Evolutionary conservation across 2,329 filamentous ascomycete species (phyloP).

Genomic region (Coniochaeta ligniaria): DNA sequence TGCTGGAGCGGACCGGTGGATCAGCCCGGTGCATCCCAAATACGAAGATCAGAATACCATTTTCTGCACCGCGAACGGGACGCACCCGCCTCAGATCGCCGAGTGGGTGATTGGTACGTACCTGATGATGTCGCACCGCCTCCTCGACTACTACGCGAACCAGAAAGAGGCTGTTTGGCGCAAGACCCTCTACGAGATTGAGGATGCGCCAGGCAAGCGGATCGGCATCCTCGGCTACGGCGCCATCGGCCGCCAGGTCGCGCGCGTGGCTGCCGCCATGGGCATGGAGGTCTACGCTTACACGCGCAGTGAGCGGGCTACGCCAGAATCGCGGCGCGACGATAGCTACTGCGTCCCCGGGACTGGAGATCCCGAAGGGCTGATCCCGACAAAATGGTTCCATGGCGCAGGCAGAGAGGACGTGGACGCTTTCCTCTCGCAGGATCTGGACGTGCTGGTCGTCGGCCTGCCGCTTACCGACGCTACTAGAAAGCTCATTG

Average conservation of each 20-base stretch:
- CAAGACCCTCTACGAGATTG: not conserved
- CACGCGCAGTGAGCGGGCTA: constrained; percentile 52
- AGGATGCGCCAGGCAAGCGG: constrained; percentile 24
- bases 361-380: constrained; percentile 41
- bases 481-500: constrained; percentile 31
- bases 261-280: constrained; percentile 45
- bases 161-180: constrained; percentile 10
- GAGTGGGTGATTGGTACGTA: constrained; percentile 22
- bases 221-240: constrained; percentile 38
- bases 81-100: constrained; percentile 29
- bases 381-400: constrained; percentile 34
- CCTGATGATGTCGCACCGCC: constrained; percentile 17
- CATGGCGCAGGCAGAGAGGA: constrained; percentile 23
- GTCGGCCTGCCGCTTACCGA: constrained; percentile 32
- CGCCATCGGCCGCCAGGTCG: constrained; percentile 34
- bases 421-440: constrained; percentile 32
- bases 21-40: constrained; percentile 14
- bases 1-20: constrained; percentile 36
- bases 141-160: constrained; percentile 12
- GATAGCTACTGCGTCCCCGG: constrained; percentile 57
- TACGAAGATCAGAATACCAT: constrained; percentile 26
- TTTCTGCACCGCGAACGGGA: constrained; percentile 33
- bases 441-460: constrained; percentile 35
- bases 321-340: constrained; percentile 50
- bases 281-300: constrained; percentile 64